A percentile compares a stretch with the other conserved stretches of the same genome.
Conservation (phyloP, 352 stramenopile species). For the Pythium grandisporangium region DNA sequence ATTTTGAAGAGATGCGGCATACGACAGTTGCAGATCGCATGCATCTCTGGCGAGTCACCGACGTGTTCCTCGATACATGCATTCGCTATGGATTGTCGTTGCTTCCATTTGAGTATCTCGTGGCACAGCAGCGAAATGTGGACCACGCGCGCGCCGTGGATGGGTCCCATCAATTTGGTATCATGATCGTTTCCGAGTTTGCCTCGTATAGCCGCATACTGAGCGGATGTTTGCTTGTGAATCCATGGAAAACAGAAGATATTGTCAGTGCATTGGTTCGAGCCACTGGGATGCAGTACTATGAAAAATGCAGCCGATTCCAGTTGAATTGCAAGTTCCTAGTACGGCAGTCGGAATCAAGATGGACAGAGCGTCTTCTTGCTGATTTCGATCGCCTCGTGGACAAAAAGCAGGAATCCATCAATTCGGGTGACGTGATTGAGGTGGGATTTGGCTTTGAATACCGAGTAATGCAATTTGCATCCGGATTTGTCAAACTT, state of each 20-base stretch:
- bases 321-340: conserved; percentile 87
- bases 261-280: conserved; percentile 63
- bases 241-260: conserved; percentile 95
- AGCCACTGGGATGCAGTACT: conserved; percentile 64
- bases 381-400: conserved; percentile 88
- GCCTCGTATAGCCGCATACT: conserved; percentile 94
- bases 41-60: conserved; percentile 55
- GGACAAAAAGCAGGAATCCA: conserved; percentile 20
- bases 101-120: conserved; percentile 72
- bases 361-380: conserved; percentile 94
- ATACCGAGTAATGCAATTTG: conserved; percentile 94
- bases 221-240: conserved; percentile 94
- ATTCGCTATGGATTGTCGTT: conserved; percentile 57
- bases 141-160: conserved; percentile 17
- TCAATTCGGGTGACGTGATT: conserved; percentile 52
- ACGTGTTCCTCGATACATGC: conserved; percentile 65
- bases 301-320: conserved; percentile 66
- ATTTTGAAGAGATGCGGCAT: conserved; percentile 61
- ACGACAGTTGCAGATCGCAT: conserved; percentile 62
- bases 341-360: conserved; percentile 50
- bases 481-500: conserved; percentile 90
- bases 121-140: conserved; percentile 46
- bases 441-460: conserved; percentile 93
- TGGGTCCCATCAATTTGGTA: conserved; percentile 38
- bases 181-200: conserved; percentile 96